Evolutionary conservation across 2,329 filamentous ascomycete species (phyloP).

Genomic region (Aspergillus sclerotialis): DNA sequence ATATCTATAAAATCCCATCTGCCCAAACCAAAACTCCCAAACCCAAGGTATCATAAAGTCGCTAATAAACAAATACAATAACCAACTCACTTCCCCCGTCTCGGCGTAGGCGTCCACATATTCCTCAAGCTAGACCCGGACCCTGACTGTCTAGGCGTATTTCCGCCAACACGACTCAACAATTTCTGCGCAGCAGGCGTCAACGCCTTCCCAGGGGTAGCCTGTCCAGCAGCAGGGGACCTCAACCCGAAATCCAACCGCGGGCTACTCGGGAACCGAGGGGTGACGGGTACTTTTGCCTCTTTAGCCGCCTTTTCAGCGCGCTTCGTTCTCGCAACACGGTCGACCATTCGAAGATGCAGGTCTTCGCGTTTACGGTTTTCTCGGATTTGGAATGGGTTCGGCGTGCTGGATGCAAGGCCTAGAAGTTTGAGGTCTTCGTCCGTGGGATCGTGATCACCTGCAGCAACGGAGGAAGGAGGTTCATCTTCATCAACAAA

Average conservation of each 20-base stretch:
- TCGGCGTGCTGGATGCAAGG: constrained; percentile 48
- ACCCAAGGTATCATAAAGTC: no score
- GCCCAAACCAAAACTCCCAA: no score
- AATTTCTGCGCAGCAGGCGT: constrained; percentile 40
- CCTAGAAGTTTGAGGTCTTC: constrained; percentile 35
- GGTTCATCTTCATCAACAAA: constrained; percentile 75
- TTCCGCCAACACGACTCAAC: constrained; percentile 29
- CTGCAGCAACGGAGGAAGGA: constrained; percentile 22
- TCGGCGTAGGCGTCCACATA: constrained; percentile 35
- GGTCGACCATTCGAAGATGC: constrained; percentile 81
- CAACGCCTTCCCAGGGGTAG: constrained; percentile 18
- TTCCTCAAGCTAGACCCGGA: constrained; percentile 20
- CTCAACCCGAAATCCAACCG: constrained; percentile 27
- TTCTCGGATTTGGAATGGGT: constrained; percentile 73
- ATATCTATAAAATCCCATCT: no score
- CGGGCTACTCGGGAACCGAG: constrained; percentile 35
- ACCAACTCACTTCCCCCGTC: constrained; percentile 16
- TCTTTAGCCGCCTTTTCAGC: constrained; percentile 53
- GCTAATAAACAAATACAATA: no score
- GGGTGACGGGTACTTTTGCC: constrained; percentile 43
- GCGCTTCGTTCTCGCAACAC: constrained; percentile 65
- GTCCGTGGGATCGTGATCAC: constrained; percentile 4
- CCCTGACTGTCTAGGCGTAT: constrained; percentile 20
- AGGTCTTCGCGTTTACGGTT: constrained; percentile 71
- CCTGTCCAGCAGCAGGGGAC: constrained; percentile 14